Percentiles rank a stretch among this genome's conserved stretches.
These are phyloP conservation scores for Eucalyptus cloeziana DNA, from an alignment of 345 rosid species.

Conservation along the genomic window DNA sequence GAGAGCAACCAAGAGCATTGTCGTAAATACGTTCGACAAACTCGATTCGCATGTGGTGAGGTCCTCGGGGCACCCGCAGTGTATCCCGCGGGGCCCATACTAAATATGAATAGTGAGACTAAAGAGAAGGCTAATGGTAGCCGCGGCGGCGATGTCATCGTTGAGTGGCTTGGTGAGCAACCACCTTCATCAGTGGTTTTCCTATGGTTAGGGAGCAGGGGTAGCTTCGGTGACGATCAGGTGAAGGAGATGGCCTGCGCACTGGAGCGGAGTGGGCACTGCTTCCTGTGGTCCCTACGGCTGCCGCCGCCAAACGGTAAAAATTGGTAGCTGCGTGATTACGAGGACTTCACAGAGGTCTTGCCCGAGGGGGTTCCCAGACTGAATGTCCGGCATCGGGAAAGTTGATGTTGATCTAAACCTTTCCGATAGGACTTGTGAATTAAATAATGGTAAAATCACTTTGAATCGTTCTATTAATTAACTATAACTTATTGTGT, in stretches of 20 bases:
- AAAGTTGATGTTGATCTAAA: background rate
- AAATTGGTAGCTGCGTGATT: background rate
- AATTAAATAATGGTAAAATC: background rate
- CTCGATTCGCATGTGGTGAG: conserved; percentile 12
- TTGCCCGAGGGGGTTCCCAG: conserved; percentile 31
- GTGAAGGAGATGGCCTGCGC: conserved; percentile 30
- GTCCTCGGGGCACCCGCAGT: background rate
- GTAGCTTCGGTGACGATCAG: conserved; percentile 29
- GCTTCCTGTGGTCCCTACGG: conserved; percentile 39
- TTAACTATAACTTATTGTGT: background rate
- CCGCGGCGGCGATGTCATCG: background rate
- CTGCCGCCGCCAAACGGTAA: background rate
- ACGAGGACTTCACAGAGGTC: background rate
- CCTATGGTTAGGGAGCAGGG: conserved; percentile 51
- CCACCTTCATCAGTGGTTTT: conserved; percentile 38
- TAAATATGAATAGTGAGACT: conserved; percentile 5
- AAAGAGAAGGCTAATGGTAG: background rate
- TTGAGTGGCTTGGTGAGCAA: conserved; percentile 36
- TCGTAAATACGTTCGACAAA: conserved; percentile 16
- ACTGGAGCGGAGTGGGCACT: conserved; percentile 15
- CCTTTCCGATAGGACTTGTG: too few relatives aligned
- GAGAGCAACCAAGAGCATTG: conserved; percentile 13
- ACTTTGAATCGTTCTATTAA: background rate
- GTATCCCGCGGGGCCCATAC: conserved; percentile 41
- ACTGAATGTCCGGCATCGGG: conserved; percentile 13